These are phyloP conservation scores for Grosmannia penicillata DNA, from an alignment of 2,329 filamentous ascomycete species.

Conservation along the genomic window DNA sequence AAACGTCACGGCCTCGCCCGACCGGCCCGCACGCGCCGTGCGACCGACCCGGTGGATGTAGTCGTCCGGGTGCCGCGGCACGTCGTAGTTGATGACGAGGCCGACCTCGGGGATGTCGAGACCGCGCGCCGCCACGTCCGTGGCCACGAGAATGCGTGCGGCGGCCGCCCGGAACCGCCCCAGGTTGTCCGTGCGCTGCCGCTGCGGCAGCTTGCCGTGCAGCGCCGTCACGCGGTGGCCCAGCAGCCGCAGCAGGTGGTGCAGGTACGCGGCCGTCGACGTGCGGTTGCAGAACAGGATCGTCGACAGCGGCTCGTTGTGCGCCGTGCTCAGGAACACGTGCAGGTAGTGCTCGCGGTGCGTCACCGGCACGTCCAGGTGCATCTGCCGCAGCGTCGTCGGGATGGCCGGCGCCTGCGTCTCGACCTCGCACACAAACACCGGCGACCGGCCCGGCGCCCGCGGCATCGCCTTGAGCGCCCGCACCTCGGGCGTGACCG, in stretches of 20 bases:
- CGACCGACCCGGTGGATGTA: conserved; percentile 95
- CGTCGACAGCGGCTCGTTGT: conserved; percentile 58
- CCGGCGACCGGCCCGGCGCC: conserved; percentile 53
- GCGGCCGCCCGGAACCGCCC: conserved; percentile 82
- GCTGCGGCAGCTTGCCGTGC: conserved; percentile 75
- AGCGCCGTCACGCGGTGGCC: conserved; percentile 83
- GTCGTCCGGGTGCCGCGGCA: conserved; percentile 90
- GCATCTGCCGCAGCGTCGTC: conserved; percentile 65
- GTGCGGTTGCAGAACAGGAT: conserved; percentile 96
- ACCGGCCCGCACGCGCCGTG: conserved; percentile 80
- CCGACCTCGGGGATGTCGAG: conserved; percentile 88
- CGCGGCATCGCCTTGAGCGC: conserved; percentile 67
- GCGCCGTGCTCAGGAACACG: conserved; percentile 65
- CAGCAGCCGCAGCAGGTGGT: conserved; percentile 74
- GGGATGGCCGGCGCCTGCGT: conserved; percentile 64
- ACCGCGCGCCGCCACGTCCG: conserved; percentile 86
- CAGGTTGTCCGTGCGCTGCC: conserved; percentile 73
- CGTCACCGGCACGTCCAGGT: conserved; percentile 77
- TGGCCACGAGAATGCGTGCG: conserved; percentile 81
- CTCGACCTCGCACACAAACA: conserved; percentile 83
- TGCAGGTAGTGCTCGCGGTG: conserved; percentile 94
- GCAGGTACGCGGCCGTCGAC: conserved; percentile 72
- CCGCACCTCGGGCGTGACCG: conserved; percentile 81
- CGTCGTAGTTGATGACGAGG: conserved; percentile 87
- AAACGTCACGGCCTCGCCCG: conserved; percentile 71